These are phyloP conservation scores for Coniella lustricola DNA, from an alignment of 2,329 filamentous ascomycete genomes.

Conservation along the genomic window DNA sequence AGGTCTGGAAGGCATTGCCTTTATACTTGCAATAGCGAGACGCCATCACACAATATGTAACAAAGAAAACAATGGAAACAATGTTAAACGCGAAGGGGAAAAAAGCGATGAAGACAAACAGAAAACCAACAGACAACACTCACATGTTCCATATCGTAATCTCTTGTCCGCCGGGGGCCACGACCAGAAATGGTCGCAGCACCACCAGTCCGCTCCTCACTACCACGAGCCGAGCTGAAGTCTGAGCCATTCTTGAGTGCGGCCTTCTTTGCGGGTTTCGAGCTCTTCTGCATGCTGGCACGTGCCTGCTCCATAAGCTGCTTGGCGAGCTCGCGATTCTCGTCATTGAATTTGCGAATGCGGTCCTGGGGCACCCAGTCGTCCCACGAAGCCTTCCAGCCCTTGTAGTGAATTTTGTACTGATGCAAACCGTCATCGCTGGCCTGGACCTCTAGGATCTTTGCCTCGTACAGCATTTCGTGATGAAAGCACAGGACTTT, in stretches of 20 bases:
- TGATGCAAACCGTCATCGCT: conserved; percentile 68
- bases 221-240: conserved; percentile 60
- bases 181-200: conserved; percentile 54
- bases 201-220: conserved; percentile 66
- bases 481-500: conserved; percentile 95
- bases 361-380: conserved; percentile 96
- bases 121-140: conserved; percentile 29
- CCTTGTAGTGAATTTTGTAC: conserved; percentile 97
- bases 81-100: background rate
- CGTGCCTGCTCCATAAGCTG: conserved; percentile 66
- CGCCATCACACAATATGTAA: background rate
- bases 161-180: conserved; percentile 67
- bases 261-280: conserved; percentile 32
- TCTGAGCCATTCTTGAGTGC: conserved; percentile 50
- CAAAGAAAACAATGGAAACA: conserved; percentile 3
- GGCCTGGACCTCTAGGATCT: conserved; percentile 72
- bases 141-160: conserved; percentile 79
- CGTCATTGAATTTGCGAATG: conserved; percentile 87
- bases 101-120: conserved; percentile 4
- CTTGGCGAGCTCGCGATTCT: conserved; percentile 83
- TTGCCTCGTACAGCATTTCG: conserved; percentile 95
- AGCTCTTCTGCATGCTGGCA: conserved; percentile 43
- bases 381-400: conserved; percentile 99
- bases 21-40: background rate
- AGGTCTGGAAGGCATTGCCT: background rate